Percentiles rank a stretch among this genome's conserved stretches.
Conservation (phyloP, 2,329 filamentous ascomycete species). For the Aspergillus transmontanensis region DNA sequence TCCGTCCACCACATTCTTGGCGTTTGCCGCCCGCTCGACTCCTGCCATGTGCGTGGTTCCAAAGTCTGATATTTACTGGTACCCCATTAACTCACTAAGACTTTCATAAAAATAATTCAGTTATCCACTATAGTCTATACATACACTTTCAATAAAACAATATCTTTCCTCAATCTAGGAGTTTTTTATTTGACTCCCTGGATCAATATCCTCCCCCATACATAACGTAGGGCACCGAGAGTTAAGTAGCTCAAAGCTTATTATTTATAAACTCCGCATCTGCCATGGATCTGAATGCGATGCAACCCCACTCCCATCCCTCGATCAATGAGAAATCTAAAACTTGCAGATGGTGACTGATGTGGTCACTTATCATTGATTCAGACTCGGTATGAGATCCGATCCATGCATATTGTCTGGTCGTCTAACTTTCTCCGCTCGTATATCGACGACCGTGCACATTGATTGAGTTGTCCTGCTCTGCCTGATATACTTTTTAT, state of each 20-base stretch:
- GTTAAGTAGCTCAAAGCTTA: slow-evolving; percentile 4
- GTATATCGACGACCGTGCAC: not conserved
- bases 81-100: not conserved
- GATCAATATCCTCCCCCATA: slow-evolving; percentile 1
- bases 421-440: not conserved
- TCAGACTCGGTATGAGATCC: not conserved
- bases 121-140: not conserved
- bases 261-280: not conserved
- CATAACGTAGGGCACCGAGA: slow-evolving; percentile 3
- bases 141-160: too few species aligned
- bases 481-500: not conserved
- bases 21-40: slow-evolving; percentile 1
- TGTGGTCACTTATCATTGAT: not conserved
- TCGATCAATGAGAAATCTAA: not conserved
- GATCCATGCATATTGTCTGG: not conserved
- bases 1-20: not conserved
- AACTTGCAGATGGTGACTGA: not conserved
- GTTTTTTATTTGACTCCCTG: not conserved
- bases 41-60: slow-evolving; percentile 9
- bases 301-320: not conserved
- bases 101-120: not conserved
- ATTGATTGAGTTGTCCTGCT: not conserved
- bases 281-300: not conserved
- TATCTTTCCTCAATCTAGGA: not conserved
- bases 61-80: slow-evolving; percentile 2